A percentile compares a stretch with the other conserved stretches of the same genome.
Evolutionary conservation across 257 asterid genomes (phyloP).

Genomic region (Penstemon eatonii): DNA sequence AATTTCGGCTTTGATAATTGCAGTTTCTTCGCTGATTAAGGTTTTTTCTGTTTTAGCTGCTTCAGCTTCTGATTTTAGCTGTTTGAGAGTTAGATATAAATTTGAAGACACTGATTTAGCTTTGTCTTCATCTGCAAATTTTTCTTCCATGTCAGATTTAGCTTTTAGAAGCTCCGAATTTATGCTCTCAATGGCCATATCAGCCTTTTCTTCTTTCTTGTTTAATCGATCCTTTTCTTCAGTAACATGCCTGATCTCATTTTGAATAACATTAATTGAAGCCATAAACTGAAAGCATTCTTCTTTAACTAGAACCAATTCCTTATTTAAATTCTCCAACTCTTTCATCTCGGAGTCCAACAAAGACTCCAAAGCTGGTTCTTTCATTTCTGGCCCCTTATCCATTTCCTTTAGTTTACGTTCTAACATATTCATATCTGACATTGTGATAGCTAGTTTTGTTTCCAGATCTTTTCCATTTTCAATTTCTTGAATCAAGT

Average conservation of each 20-base stretch:
- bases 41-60: conserved; percentile 46
- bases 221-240: conserved; percentile 49
- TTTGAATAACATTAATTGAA: conserved; percentile 68
- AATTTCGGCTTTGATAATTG: conserved; percentile 43
- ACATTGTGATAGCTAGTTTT: conserved; percentile 45
- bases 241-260: conserved; percentile 53
- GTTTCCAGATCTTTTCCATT: conserved; percentile 44
- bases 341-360: conserved; percentile 46
- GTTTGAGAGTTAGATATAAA: conserved; percentile 51
- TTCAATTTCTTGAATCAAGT: conserved; percentile 40
- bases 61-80: conserved; percentile 54
- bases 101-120: conserved; percentile 52
- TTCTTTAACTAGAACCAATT: conserved; percentile 47
- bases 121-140: conserved; percentile 56
- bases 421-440: conserved; percentile 54
- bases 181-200: conserved; percentile 54
- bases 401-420: conserved; percentile 54
- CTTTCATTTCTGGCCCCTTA: conserved; percentile 25
- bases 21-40: conserved; percentile 50
- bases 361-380: conserved; percentile 25
- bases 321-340: conserved; percentile 51
- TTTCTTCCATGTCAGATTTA: conserved; percentile 62
- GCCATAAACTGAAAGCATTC: conserved; percentile 74
- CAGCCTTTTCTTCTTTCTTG: conserved; percentile 59
- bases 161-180: conserved; percentile 67